Conservation (phyloP, 2,329 filamentous ascomycete species). For the Aspergillus awamori region DNA sequence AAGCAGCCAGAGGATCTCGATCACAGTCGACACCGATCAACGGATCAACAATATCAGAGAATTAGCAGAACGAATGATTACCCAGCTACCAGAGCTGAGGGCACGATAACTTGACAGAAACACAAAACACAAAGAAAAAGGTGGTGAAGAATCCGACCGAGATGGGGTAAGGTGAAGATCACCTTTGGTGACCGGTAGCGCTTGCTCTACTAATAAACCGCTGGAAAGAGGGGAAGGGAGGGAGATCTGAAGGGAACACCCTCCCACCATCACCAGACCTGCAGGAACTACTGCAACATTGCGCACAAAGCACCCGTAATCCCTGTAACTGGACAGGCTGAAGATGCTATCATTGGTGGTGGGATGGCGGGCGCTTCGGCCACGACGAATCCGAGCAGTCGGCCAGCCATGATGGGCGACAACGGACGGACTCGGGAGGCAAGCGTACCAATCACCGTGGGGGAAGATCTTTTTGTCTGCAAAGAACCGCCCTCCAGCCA, state of each 20-base stretch:
- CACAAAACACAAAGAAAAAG: slow-evolving; percentile 25
- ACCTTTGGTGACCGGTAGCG: slow-evolving; percentile 24
- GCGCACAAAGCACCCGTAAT: slow-evolving; percentile 28
- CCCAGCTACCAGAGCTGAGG: slow-evolving; percentile 41
- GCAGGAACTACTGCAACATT: slow-evolving; percentile 39
- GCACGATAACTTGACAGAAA: slow-evolving; percentile 26
- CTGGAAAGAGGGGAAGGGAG: slow-evolving; percentile 9
- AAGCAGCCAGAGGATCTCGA: slow-evolving; percentile 31
- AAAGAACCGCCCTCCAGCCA: slow-evolving; percentile 24
- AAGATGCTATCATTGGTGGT: slow-evolving; percentile 23
- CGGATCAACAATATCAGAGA: slow-evolving; percentile 27
- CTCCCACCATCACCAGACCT: slow-evolving; percentile 20
- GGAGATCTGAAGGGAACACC: slow-evolving; percentile 22
- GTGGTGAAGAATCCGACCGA: slow-evolving; percentile 24
- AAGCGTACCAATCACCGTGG: slow-evolving; percentile 20
- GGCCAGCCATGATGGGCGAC: slow-evolving; percentile 3
- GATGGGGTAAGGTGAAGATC: slow-evolving; percentile 25
- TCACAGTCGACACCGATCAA: slow-evolving; percentile 37
- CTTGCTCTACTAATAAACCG: slow-evolving; percentile 35
- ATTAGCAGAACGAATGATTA: slow-evolving; percentile 29
- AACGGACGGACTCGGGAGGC: slow-evolving; percentile 14
- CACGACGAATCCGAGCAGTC: slow-evolving; percentile 11
- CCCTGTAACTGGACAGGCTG: slow-evolving; percentile 13
- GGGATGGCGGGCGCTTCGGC: slow-evolving; percentile 23
- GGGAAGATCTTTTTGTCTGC: slow-evolving; percentile 18